Base-by-base conservation (phyloP, 495 filamentous ascomycete species). In the Penicillium arizonense region DNA sequence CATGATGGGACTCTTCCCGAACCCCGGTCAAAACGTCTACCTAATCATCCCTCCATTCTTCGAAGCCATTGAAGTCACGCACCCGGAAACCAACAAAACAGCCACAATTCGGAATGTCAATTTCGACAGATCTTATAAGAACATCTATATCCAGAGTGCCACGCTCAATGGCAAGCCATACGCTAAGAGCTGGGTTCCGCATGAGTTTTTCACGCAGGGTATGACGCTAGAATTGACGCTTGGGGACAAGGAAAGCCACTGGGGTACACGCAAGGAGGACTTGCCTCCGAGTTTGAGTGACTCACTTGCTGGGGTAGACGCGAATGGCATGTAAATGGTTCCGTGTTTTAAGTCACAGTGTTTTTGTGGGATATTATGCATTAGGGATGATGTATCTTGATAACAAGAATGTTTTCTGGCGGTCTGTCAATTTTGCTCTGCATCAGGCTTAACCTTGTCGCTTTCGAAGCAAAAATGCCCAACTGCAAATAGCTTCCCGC, bases 151-250 rank as follows among this genome's bases (percentile, higher is more conserved):
- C 28, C 87, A 90, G 68, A 84, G 72, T 50, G 87, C 84, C 0
- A 88, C 76, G n/a, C 71, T 91, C 12, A 70, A 90, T 61, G 86
- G 87, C 3, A 53, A 73, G 54, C 65, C 74, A 4, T 91, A 88
- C 37, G 83, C 72, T 0, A 85, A 76, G 72, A 90, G 77, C 55
- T 91, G 87, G 87, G 77, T 91, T 32, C 79, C 79, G 13, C 87
- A 91, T 58, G 83, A 82, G 41, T 90, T 91, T 59, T 90, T 90
- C 60, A 81, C 82, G 0, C 74, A 87, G 34, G 88, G 87, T 8
- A 80, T 80, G 66, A 82, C 84, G 62, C 74, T 90, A 24, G 84
- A 89, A 34, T 68, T 91, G 54, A 81, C 74, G 23, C 64, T 91
- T 5, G 88, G 87, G 0, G 63, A 60, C 10, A 79, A 73, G 33